A percentile compares a stretch with the other conserved stretches of the same genome.
Conservation (phyloP, 2,329 filamentous ascomycete genomes). For the Pleomassaria siparia region DNA sequence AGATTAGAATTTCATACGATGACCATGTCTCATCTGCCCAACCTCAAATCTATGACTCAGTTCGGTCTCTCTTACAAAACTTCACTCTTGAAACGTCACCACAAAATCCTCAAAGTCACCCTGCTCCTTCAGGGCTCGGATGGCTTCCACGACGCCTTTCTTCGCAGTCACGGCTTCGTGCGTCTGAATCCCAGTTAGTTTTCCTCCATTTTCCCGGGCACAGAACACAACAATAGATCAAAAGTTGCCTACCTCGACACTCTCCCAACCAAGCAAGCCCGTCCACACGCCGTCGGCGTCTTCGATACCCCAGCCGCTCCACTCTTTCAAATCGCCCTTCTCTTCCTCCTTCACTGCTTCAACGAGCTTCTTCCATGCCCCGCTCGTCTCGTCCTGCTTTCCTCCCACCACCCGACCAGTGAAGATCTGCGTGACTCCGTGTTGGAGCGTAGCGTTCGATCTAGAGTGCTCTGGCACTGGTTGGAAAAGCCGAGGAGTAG, state of each 20-base stretch:
- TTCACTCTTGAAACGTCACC: too few relatives aligned
- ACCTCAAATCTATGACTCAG: too few relatives aligned
- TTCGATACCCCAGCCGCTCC: slow-evolving; percentile 5
- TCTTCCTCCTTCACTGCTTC: not conserved
- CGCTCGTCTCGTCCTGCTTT: not conserved
- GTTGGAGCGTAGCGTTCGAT: not conserved
- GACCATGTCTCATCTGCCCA: too few relatives aligned
- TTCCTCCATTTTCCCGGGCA: too few relatives aligned
- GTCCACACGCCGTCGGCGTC: not conserved
- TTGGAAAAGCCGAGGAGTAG: not conserved
- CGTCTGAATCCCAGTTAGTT: too few relatives aligned
- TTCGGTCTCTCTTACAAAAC: too few relatives aligned
- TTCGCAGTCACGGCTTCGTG: too few relatives aligned
- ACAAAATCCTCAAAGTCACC: too few relatives aligned
- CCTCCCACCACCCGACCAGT: not conserved
- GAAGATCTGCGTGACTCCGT: slow-evolving; percentile 1
- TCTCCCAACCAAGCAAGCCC: not conserved
- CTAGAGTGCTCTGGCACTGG: not conserved
- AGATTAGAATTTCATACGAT: too few relatives aligned
- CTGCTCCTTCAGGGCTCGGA: too few relatives aligned
- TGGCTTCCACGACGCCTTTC: too few relatives aligned
- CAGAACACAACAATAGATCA: too few relatives aligned
- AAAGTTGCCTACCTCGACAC: slow-evolving; percentile 1
- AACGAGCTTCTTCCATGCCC: slow-evolving; percentile 2
- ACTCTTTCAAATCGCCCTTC: not conserved